These are phyloP conservation scores for Chalciporus sp. DNA, from an alignment of 1,284 basidiomycete species.

Conservation along the genomic window DNA sequence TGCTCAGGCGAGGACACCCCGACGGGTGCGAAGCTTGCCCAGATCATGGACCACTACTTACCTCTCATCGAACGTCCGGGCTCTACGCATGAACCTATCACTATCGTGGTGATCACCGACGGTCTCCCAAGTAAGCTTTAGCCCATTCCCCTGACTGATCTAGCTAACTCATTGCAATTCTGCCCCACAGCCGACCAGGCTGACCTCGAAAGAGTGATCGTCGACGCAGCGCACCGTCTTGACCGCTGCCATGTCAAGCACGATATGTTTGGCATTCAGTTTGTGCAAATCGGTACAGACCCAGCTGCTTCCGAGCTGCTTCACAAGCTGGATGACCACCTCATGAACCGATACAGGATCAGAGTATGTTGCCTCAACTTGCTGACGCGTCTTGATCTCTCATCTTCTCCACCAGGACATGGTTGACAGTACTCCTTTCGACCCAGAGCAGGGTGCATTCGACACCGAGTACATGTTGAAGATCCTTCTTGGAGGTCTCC, in stretches of 20 bases:
- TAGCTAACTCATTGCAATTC: slow-evolving; percentile 1
- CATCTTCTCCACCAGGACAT: slow-evolving; percentile 40
- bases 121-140: slow-evolving; percentile 46
- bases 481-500: slow-evolving; percentile 44
- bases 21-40: slow-evolving; percentile 42
- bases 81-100: slow-evolving; percentile 43
- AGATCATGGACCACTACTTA: slow-evolving; percentile 44
- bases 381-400: slow-evolving; percentile 1
- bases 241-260: slow-evolving; percentile 40
- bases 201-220: slow-evolving; percentile 50
- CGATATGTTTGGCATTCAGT: slow-evolving; percentile 50
- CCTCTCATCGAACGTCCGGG: slow-evolving; percentile 39
- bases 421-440: slow-evolving; percentile 47
- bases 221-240: slow-evolving; percentile 49
- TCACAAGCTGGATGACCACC: slow-evolving; percentile 47
- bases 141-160: not conserved
- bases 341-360: slow-evolving; percentile 38
- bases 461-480: slow-evolving; percentile 44
- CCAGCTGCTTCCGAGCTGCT: slow-evolving; percentile 46
- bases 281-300: slow-evolving; percentile 55
- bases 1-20: slow-evolving; percentile 43
- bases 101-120: slow-evolving; percentile 50
- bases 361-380: slow-evolving; percentile 32
- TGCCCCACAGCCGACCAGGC: slow-evolving; percentile 44
- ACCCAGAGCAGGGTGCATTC: slow-evolving; percentile 35